phyloP scores from a whole-genome alignment of 2,329 filamentous ascomycete genomes.

The Teratosphaeria gauchensis region DNA sequence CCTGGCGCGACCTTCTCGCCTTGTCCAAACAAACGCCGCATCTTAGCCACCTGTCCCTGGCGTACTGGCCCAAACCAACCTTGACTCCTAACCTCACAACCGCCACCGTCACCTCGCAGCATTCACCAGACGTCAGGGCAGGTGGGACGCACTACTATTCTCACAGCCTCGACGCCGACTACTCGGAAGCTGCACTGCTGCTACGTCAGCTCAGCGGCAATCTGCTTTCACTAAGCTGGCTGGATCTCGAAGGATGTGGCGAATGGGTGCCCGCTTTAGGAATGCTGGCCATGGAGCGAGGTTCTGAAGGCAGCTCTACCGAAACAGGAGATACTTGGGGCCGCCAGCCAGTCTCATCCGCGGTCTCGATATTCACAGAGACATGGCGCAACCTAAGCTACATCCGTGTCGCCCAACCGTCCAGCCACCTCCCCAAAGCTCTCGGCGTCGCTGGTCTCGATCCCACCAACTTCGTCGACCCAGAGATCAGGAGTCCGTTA shows the following conservation, averaged over 20 bases:
- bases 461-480: not conserved
- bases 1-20: constrained; percentile 46
- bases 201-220: constrained; percentile 46
- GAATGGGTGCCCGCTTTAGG: constrained; percentile 45
- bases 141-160: constrained; percentile 46
- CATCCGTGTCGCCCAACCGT: constrained; percentile 30
- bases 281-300: constrained; percentile 2
- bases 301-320: not conserved
- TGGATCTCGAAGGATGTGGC: constrained; percentile 52
- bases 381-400: constrained; percentile 37
- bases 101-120: constrained; percentile 32
- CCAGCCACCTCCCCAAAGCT: not conserved
- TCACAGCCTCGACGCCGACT: constrained; percentile 42
- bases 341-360: not conserved
- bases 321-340: not conserved
- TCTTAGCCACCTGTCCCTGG: constrained; percentile 53
- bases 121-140: constrained; percentile 35
- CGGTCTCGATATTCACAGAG: constrained; percentile 26
- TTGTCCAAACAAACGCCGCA: constrained; percentile 45
- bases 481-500: not conserved
- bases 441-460: not conserved
- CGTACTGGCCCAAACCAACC: constrained; percentile 51
- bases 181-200: constrained; percentile 46
- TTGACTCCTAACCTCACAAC: constrained; percentile 45
- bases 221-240: constrained; percentile 51